These are phyloP conservation scores for Panellus pusillus DNA, from an alignment of 768 basidiomycete species.

Conservation along the genomic window DNA sequence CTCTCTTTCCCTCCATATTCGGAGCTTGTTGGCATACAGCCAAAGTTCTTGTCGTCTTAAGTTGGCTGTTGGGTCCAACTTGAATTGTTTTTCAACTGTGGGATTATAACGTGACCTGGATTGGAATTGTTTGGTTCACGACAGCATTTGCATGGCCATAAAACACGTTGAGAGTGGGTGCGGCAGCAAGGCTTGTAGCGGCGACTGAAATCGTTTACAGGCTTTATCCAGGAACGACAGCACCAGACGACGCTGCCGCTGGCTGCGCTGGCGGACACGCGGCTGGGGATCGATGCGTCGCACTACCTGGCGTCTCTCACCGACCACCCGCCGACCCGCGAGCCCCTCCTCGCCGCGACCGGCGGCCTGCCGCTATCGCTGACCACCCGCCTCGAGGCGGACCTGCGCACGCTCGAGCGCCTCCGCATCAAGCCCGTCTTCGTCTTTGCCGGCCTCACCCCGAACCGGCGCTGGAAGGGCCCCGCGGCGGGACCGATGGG, in stretches of 20 bases:
- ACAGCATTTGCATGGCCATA: constrained; percentile 58
- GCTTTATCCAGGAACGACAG: constrained; percentile 84
- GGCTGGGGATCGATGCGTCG: constrained; percentile 95
- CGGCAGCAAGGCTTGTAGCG: constrained; percentile 11
- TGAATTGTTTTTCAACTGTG: no score
- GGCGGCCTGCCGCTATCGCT: constrained; percentile 93
- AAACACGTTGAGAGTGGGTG: constrained; percentile 79
- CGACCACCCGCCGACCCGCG: constrained; percentile 73
- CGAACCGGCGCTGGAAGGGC: constrained; percentile 70
- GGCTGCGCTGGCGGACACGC: constrained; percentile 80
- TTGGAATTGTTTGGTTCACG: neutral
- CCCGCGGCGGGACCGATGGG: constrained; percentile 28
- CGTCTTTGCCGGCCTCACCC: constrained; percentile 88
- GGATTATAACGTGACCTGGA: no score
- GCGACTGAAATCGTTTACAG: constrained; percentile 40
- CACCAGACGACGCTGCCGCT: constrained; percentile 83
- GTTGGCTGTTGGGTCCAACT: no score
- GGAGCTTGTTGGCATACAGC: no score
- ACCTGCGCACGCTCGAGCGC: constrained; percentile 88
- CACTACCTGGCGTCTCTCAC: constrained; percentile 83
- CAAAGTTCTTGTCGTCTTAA: no score
- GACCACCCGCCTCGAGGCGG: constrained; percentile 83
- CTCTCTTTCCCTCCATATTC: no score
- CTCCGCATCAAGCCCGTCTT: constrained; percentile 97
- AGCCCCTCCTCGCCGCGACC: constrained; percentile 91